Evolutionary conservation across 257 asterid genomes (phyloP), one percentile per base, ranked within the genome.

Genomic region (Capsicum baccatum): DNA sequence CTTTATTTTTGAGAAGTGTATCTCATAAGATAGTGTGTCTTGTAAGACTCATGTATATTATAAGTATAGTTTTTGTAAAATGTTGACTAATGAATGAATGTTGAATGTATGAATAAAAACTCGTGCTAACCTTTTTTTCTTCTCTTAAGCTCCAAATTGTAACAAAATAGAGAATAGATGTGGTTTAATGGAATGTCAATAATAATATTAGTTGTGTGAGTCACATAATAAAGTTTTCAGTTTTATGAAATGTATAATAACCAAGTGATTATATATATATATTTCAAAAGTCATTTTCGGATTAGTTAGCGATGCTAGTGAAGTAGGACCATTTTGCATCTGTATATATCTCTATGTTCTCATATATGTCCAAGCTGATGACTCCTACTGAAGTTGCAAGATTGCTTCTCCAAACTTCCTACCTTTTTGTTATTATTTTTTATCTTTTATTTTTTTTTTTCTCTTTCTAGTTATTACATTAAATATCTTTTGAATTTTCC

Each of bases 281-380:
- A 8, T 17, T 19, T 9, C 13, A 5, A 47, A 47, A 10, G 80
- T 73, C 80, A 73, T 47, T 73, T 47, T 73, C 39, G 17, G 79
- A 47, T 71, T 16, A n/a, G 79, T 44, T 9, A 37, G 39, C 44
- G 35, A 11, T 71, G 58, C 55, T 70, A 42, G 35, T 70, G 54
- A 47, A 73, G 80, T 50, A 64, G 80, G 80, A 21, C 9, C 80
- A 73, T 73, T n/a, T 5, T 17, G 10, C 48, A 6, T 5, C n/a
- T 60, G 9, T 44, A 44, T 44, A 44, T 6, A 44, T 39, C 6
- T 62, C 15, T 37, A 62, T 21, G 15, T 19, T n/a, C 54, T n/a
- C 26, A 69, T 71, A 48, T 48, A n/a, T 73, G 60, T 74, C 80
- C 19, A 74, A 50, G 47, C 50, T 50, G 62, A 74, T 74, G 62